These are phyloP conservation scores for Saccharomycopsis olivae DNA, from an alignment of 805 yeast species.

Conservation along the genomic window DNA sequence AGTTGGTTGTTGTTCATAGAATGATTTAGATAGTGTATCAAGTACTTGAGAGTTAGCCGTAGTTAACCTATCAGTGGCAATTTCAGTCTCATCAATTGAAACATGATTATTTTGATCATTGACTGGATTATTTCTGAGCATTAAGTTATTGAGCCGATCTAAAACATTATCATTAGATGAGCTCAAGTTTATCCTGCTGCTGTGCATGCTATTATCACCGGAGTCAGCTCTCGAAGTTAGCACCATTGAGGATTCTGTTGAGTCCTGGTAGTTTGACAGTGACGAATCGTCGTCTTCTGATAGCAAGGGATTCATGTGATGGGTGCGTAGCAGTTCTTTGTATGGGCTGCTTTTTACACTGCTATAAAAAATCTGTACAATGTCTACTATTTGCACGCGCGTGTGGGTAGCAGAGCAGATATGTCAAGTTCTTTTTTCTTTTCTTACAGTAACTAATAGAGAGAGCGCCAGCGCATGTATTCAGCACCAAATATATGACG, in stretches of 20 bases:
- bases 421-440: too few species aligned
- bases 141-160: not conserved
- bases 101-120: too few species aligned
- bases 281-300: constrained; percentile 14
- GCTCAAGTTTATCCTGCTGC: constrained; percentile 1
- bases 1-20: constrained; percentile 5
- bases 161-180: not conserved
- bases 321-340: too few species aligned
- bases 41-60: constrained; percentile 9
- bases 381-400: too few species aligned
- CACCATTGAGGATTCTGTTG: constrained; percentile 9
- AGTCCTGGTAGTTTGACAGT: constrained; percentile 12
- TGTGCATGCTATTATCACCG: not conserved
- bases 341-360: too few species aligned
- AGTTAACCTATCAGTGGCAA: constrained; percentile 6
- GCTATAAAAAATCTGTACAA: too few species aligned
- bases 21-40: constrained; percentile 8
- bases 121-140: too few species aligned
- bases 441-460: too few species aligned
- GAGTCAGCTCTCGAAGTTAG: not conserved
- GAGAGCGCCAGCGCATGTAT: too few species aligned
- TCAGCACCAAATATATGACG: too few species aligned
- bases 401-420: too few species aligned
- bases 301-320: constrained; percentile 8
- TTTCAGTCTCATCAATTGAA: not conserved